phyloP scores from a whole-genome alignment of 2,329 filamentous ascomycete species.

The Talaromyces sp. region DNA sequence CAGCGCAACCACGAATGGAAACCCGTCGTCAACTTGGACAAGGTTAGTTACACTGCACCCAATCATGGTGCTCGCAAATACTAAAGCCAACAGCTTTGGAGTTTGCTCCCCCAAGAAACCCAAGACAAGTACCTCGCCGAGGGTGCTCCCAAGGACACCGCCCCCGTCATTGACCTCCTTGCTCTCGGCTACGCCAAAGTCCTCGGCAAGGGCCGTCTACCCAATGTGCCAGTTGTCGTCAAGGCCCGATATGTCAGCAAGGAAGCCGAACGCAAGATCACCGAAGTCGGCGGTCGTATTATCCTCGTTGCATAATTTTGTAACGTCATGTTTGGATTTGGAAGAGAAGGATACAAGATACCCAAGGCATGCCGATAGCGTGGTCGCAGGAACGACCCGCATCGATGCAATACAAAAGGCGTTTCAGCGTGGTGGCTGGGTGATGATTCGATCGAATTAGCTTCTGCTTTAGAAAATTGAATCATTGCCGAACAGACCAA shows the following conservation, averaged over 20 bases:
- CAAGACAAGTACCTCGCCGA: constrained; percentile 82
- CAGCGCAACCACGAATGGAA: constrained; percentile 96
- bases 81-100: constrained; percentile 66
- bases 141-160: constrained; percentile 77
- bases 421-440: constrained; percentile 18
- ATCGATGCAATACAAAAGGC: constrained; percentile 5
- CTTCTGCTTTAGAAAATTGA: constrained; percentile 16
- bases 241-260: constrained; percentile 92
- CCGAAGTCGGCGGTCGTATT: constrained; percentile 89
- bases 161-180: constrained; percentile 96
- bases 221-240: constrained; percentile 88
- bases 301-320: constrained; percentile 88
- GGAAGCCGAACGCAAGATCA: constrained; percentile 98
- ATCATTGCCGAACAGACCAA: constrained; percentile 18
- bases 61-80: neutral
- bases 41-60: constrained; percentile 52
- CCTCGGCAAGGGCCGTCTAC: constrained; percentile 94
- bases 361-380: constrained; percentile 8
- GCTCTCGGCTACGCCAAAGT: constrained; percentile 97
- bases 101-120: constrained; percentile 85
- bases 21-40: constrained; percentile 97
- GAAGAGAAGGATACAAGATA: constrained; percentile 7
- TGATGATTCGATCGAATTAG: constrained; percentile 16
- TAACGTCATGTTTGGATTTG: too few species aligned
- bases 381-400: constrained; percentile 12